phyloP scores from a whole-genome alignment of 495 filamentous ascomycete genomes.

The Cladorrhinum samala region DNA sequence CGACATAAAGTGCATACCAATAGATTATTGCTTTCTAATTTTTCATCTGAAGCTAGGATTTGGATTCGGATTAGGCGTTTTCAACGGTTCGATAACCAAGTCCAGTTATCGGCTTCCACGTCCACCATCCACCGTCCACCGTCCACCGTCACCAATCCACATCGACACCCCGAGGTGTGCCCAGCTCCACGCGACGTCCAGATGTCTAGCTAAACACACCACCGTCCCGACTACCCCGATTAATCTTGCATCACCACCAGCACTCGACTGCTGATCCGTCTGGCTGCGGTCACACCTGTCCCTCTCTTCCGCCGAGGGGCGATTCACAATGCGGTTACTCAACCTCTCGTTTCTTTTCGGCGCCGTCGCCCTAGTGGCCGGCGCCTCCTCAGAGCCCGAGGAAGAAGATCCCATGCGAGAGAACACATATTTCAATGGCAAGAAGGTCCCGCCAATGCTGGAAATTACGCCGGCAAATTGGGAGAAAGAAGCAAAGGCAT shows the following conservation, averaged over 20 bases:
- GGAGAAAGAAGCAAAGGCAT: constrained; percentile 31
- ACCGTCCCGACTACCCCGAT: constrained; percentile 1
- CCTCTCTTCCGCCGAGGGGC: background rate
- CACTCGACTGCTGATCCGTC: background rate
- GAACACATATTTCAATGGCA: constrained; percentile 70
- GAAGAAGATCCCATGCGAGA: constrained; percentile 29
- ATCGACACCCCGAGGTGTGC: background rate
- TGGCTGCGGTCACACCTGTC: no score
- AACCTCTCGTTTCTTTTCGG: constrained; percentile 34
- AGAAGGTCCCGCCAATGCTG: constrained; percentile 67
- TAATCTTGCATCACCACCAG: background rate
- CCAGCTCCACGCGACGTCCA: background rate
- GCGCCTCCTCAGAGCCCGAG: constrained; percentile 25
- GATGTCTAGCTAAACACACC: background rate
- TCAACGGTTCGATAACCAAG: no score
- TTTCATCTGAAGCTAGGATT: background rate
- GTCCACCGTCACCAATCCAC: background rate
- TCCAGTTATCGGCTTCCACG: no score
- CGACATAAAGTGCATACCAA: no score
- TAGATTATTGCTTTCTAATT: no score
- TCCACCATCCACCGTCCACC: no score
- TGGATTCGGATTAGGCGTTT: no score
- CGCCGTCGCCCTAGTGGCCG: constrained; percentile 32
- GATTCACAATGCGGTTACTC: constrained; percentile 20
- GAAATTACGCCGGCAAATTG: constrained; percentile 43